A percentile compares a stretch with the other conserved stretches of the same genome.
Evolutionary conservation across 202 grass and related monocot species (phyloP).

Genomic region (Panicum virgatum): DNA sequence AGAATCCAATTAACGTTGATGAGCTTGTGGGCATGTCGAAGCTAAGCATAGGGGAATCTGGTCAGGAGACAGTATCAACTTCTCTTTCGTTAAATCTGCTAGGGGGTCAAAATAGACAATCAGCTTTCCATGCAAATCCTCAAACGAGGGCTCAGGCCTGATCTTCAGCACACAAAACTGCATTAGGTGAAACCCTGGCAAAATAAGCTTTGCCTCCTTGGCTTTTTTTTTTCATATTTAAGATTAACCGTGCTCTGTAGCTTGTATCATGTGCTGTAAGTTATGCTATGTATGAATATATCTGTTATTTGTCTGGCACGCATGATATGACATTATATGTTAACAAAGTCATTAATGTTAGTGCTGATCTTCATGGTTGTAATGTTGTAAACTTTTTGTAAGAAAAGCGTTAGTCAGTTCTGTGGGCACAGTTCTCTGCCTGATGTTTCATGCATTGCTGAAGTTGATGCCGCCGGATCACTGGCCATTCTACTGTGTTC

Average conservation of each 20-base stretch:
- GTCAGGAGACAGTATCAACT: conserved; percentile 57
- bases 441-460: conserved; percentile 9
- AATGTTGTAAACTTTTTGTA: conserved; percentile 40
- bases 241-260: conserved; percentile 48
- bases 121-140: conserved; percentile 94
- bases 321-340: conserved; percentile 42
- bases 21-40: conserved; percentile 91
- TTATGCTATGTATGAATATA: conserved; percentile 58
- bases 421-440: not conserved
- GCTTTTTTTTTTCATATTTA: conserved; percentile 26
- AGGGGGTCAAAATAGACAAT: conserved; percentile 76
- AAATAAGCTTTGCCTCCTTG: conserved; percentile 56
- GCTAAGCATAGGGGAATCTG: conserved; percentile 82
- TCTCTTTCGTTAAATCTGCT: conserved; percentile 76
- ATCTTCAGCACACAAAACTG: conserved; percentile 42
- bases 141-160: conserved; percentile 80
- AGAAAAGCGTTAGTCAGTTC: conserved; percentile 17
- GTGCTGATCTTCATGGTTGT: conserved; percentile 50
- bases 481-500: not conserved
- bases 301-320: conserved; percentile 41
- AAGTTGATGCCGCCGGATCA: not conserved
- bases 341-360: conserved; percentile 52
- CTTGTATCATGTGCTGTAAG: conserved; percentile 50
- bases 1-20: conserved; percentile 83
- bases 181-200: conserved; percentile 48